A percentile compares a stretch with the other conserved stretches of the same genome.
Evolutionary conservation across 2,329 filamentous ascomycete genomes (phyloP).

Genomic region (Fusarium tuaranense): DNA sequence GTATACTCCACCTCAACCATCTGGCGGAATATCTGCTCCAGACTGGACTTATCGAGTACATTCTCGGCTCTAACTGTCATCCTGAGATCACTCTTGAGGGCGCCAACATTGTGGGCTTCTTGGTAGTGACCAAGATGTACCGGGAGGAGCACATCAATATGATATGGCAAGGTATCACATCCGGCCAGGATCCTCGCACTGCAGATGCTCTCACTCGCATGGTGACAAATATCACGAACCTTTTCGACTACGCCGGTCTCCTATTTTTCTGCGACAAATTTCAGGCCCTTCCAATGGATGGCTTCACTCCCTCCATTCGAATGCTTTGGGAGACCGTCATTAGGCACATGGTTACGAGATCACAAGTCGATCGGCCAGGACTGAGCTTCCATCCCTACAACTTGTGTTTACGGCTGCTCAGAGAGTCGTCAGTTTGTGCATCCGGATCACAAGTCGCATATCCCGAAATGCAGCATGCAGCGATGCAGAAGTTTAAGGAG

Average conservation of each 20-base stretch:
- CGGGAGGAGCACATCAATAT: conserved; percentile 77
- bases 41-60: conserved; percentile 83
- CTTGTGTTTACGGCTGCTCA: conserved; percentile 74
- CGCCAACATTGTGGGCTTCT: conserved; percentile 86
- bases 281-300: conserved; percentile 69
- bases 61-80: conserved; percentile 91
- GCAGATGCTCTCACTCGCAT: conserved; percentile 82
- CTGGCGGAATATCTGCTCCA: conserved; percentile 76
- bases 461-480: conserved; percentile 73
- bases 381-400: conserved; percentile 59
- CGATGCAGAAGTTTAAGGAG: conserved; percentile 69
- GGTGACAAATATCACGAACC: conserved; percentile 60
- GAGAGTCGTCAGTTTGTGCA: conserved; percentile 73
- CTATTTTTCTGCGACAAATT: conserved; percentile 80
- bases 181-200: conserved; percentile 86
- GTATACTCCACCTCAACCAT: conserved; percentile 68
- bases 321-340: conserved; percentile 71
- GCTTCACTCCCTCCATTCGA: conserved; percentile 72
- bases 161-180: conserved; percentile 85
- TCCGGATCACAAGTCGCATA: conserved; percentile 67
- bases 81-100: conserved; percentile 88
- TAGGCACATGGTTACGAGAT: conserved; percentile 59
- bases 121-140: conserved; percentile 83
- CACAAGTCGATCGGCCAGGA: conserved; percentile 48
- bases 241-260: conserved; percentile 63